A percentile compares a stretch with the other conserved stretches of the same genome.
Evolutionary conservation across 257 asterid genomes (phyloP).

Genomic region (Echium plantagineum): DNA sequence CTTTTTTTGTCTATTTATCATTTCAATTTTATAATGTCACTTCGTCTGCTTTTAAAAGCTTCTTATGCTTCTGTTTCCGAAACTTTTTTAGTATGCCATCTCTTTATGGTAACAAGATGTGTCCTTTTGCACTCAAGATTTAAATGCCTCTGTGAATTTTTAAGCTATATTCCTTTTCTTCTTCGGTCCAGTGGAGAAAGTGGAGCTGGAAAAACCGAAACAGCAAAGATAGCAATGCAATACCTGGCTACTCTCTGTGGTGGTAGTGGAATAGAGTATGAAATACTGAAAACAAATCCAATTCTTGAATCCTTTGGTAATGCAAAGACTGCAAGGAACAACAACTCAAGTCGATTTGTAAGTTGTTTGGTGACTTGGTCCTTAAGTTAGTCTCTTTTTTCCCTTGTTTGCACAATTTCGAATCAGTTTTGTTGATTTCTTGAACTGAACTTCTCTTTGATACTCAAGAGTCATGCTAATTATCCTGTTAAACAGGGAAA

Average conservation of each 20-base stretch:
- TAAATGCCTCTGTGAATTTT: neutral
- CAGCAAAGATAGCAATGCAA: constrained; percentile 99
- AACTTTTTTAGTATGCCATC: neutral
- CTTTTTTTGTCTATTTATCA: too few relatives aligned
- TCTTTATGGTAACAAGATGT: neutral
- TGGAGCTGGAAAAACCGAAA: constrained; percentile 99
- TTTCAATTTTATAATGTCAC: too few relatives aligned
- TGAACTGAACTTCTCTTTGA: constrained; percentile 8
- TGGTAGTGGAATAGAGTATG: constrained; percentile 96
- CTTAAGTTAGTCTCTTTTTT: too few relatives aligned
- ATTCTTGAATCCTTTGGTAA: constrained; percentile 97
- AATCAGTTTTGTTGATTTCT: constrained; percentile 6
- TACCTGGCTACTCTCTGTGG: constrained; percentile 98
- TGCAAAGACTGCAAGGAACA: constrained; percentile 93
- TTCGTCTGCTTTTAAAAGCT: too few relatives aligned
- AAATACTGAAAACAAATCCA: constrained; percentile 93
- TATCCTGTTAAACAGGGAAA: constrained; percentile 54
- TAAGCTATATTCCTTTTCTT: constrained; percentile 17
- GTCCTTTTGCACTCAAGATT: neutral
- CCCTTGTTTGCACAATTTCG: too few relatives aligned
- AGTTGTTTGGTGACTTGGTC: constrained; percentile 26
- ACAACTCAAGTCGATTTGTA: constrained; percentile 98
- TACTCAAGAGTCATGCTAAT: constrained; percentile 11
- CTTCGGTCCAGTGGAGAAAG: constrained; percentile 78
- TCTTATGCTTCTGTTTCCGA: neutral